A percentile compares a stretch with the other conserved stretches of the same genome.
Evolutionary conservation across 2,329 filamentous ascomycete genomes (phyloP).

Genomic region (Pseudopyricularia javanii): DNA sequence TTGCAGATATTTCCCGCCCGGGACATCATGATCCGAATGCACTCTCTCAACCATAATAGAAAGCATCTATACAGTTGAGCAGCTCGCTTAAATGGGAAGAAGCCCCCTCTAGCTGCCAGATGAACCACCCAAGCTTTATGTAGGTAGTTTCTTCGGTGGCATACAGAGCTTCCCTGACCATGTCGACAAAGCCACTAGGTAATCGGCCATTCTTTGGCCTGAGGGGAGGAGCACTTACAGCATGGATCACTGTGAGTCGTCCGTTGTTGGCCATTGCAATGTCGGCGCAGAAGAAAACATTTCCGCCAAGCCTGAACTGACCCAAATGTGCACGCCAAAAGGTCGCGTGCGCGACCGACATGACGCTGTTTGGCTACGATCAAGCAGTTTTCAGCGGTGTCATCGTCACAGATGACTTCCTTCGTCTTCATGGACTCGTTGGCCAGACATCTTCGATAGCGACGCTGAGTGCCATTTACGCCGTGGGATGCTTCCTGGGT

Average conservation of each 20-base stretch:
- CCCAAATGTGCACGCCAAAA: no score
- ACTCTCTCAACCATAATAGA: no score
- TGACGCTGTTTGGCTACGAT: neutral
- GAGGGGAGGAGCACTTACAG: neutral
- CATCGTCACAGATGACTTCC: conserved; percentile 14
- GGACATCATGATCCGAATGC: no score
- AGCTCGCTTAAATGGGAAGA: no score
- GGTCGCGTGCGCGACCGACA: neutral
- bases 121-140: no score
- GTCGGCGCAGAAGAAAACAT: neutral
- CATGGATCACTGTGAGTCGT: neutral
- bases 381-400: conserved; percentile 18
- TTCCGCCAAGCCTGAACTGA: neutral
- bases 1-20: no score
- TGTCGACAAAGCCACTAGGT: neutral
- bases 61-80: no score
- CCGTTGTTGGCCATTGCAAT: no score
- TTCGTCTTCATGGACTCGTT: conserved; percentile 4
- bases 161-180: no score
- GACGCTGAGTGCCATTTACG: conserved; percentile 18
- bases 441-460: conserved; percentile 5
- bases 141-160: no score
- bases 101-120: no score
- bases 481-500: conserved; percentile 48
- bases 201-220: neutral